Evolutionary conservation across 106 monocot species (phyloP), one percentile per base, ranked within the genome.

Genomic region (Phalaenopsis aphrodite): DNA sequence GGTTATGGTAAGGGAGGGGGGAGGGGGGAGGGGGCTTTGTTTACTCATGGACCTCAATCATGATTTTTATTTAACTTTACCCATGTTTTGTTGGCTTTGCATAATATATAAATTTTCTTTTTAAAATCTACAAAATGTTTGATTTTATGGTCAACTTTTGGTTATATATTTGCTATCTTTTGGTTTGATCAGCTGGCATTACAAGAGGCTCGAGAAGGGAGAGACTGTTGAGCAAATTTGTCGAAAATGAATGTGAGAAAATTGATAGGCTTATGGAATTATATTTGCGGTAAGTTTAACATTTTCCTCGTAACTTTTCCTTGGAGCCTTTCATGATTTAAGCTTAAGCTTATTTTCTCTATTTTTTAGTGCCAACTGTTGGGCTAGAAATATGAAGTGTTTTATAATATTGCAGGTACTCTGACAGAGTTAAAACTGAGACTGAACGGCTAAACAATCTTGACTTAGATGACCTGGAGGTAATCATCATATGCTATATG

Each of bases 211-310:
- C 98, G 81, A 89, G 98, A 92, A 86, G 92, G 75, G 94, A 94
- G 8, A 89, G 98, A 85, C 78, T 98, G 80, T 81, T 98, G 30
- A 89, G 92, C 82, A 98, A 98, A 81, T 98, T 98, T 88, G 94
- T 98, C 41, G 98, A 98, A 87, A 93, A 88, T 84, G 98, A 98
- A 84, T 98, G 90, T 85, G 98, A 98, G 82, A 98, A 98, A 78
- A 91, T 98, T 61, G 98, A 98, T 79, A 84, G 98, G 17, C 91
- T 98, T 61, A 93, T 98, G 98, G 98, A 98, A 88, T 78, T 98
- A 5, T 93, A 91, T 79, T 82, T 89, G 83, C 88, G 98, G 98
- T 92, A 86, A 49, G 77, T 42, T 30, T 38, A 79, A 52, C 11
- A 52, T 52, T 52, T 11, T 52, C 11, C 52, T 2, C 52, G 14